Conservation (phyloP, 371 early-diverging fungal species). For the Mortierella sp. region DNA sequence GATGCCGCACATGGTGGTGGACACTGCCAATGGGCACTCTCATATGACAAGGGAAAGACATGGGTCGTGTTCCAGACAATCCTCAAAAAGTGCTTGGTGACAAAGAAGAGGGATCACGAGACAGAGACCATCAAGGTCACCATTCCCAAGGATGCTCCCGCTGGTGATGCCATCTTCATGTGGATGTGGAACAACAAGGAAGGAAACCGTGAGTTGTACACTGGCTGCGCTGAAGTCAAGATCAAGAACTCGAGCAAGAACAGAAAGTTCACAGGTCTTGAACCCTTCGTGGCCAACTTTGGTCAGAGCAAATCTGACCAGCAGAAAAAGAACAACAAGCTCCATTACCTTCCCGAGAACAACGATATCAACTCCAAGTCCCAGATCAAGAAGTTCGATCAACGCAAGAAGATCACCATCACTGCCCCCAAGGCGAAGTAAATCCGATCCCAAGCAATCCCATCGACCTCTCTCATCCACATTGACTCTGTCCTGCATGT, state of each 20-base stretch:
- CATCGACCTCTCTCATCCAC: no score
- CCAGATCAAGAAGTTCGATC: no score
- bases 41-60: conserved; percentile 64
- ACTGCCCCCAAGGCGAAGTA: neutral
- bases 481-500: no score
- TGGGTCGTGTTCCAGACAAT: conserved; percentile 67
- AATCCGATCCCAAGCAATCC: no score
- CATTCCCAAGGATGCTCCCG: conserved; percentile 60
- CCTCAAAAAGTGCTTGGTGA: conserved; percentile 54
- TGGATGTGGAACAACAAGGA: conserved; percentile 73
- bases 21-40: conserved; percentile 72
- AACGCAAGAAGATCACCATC: neutral
- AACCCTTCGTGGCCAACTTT: conserved; percentile 38
- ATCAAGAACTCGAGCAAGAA: conserved; percentile 55
- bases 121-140: conserved; percentile 55
- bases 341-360: no score
- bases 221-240: conserved; percentile 73
- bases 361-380: no score
- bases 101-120: no score
- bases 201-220: conserved; percentile 77
- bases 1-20: conserved; percentile 62
- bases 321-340: no score
- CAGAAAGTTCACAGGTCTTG: conserved; percentile 11
- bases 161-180: conserved; percentile 59
- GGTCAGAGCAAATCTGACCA: no score